Base-by-base conservation (phyloP, 495 filamentous ascomycete species). In the Penicillium cinerascens region DNA sequence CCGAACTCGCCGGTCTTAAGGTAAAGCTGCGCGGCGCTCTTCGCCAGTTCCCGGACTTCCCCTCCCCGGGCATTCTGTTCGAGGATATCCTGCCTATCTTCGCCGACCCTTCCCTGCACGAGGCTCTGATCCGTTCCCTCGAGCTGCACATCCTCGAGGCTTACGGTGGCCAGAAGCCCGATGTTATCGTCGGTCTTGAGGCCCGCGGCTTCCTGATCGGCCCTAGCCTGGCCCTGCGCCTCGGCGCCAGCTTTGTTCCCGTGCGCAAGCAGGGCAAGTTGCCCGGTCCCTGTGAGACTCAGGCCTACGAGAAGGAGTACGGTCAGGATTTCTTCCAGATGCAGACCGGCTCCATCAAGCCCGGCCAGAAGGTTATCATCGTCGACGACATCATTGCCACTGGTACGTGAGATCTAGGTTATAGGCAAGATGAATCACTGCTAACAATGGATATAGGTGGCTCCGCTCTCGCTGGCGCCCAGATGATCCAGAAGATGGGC, bases 331-430 rank as follows among this genome's bases (percentile, higher is more conserved):
- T 84, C 66, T 97, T 99, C 77, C 87, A 97, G 80, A 95, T 97
- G 76, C 95, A 99, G 75, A 74, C 73, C 45, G 91, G 85, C 69
- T 83, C 84, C 11, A 84, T 97, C 63, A 87, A 88, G 78, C 78
- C 81, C 36, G 95, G 92, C 17, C 89, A 96, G 79, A 87, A 83
- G 66, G 92, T 96, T 17, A 70, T 99, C 54, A 79, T 99, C 44
- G 87, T 99, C 38, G 93, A 99, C 67, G 93, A 99, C 68, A 92
- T 99, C 61, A 97, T 99, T 72, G 93, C 93, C 29, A 99, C 93
- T 55, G 93, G 93, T 95, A 78, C 68, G 85, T 16, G 9, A 8
- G n/a, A 18, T 20, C 37, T 2, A 38, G 4, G 2, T 39, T 16
- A 18, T 11, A 39, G 18, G 7, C 6, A 20, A 16, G 18, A 39